Percentiles rank a stretch among this genome's conserved stretches.
phyloP scores from a whole-genome alignment of 2,329 filamentous ascomycete genomes.

The Daldinia sp. region DNA sequence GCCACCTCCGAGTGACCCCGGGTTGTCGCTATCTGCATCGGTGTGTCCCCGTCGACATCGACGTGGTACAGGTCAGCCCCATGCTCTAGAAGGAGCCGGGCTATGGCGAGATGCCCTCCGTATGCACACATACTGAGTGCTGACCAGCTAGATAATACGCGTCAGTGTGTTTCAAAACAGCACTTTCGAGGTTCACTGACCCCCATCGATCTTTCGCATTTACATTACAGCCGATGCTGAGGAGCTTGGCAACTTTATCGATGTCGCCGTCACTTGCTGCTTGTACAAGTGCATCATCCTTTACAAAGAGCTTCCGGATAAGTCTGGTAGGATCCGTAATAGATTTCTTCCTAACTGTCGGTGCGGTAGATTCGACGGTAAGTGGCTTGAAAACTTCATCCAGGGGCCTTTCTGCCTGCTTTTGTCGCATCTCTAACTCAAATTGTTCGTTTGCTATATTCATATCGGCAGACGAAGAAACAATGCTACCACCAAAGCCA shows the following conservation, averaged over 20 bases:
- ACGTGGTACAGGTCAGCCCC: conserved; percentile 47
- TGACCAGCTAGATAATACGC: conserved; percentile 38
- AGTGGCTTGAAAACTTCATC: conserved; percentile 39
- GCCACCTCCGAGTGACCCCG: conserved; percentile 47
- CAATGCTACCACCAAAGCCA: conserved; percentile 42
- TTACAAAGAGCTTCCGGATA: conserved; percentile 46
- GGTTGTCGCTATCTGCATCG: conserved; percentile 44
- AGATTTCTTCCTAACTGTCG: conserved; percentile 35
- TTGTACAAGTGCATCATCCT: conserved; percentile 48
- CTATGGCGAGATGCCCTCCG: conserved; percentile 46
- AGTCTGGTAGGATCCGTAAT: conserved; percentile 39
- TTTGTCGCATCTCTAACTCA: conserved; percentile 42
- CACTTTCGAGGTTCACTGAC: conserved; percentile 33
- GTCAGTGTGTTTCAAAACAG: conserved; percentile 18
- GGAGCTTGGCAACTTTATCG: conserved; percentile 44
- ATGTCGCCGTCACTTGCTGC: conserved; percentile 48
- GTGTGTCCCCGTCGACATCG: conserved; percentile 48
- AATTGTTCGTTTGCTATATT: conserved; percentile 47
- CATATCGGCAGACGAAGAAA: conserved; percentile 36
- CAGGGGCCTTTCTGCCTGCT: conserved; percentile 33
- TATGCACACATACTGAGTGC: conserved; percentile 49
- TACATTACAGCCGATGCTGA: conserved; percentile 47
- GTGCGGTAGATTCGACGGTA: conserved; percentile 28
- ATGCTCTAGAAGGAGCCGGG: conserved; percentile 45
- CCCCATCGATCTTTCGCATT: conserved; percentile 49